phyloP scores from a whole-genome alignment of 306 rosid species.

The Vachellia pachyceras region DNA sequence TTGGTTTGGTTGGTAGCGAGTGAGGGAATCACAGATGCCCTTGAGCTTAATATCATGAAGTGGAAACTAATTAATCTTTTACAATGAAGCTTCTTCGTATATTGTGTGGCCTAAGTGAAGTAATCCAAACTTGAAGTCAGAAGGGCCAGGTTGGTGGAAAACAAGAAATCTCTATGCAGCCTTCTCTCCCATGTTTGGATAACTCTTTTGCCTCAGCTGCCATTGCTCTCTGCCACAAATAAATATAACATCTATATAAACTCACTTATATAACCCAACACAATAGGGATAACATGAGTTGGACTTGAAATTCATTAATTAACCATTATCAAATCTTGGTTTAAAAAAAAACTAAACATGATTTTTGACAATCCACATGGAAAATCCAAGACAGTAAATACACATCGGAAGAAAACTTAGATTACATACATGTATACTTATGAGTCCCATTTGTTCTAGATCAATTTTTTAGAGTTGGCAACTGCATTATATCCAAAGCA shows the following conservation, averaged over 20 bases:
- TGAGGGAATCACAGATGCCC: constrained; percentile 7
- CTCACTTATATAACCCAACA: no score
- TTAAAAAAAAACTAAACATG: neutral
- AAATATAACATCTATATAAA: no score
- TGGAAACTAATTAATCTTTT: constrained; percentile 43
- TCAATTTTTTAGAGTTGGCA: constrained; percentile 24
- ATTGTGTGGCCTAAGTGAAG: constrained; percentile 47
- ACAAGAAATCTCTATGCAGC: constrained; percentile 55
- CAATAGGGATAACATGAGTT: neutral
- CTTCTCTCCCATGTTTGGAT: constrained; percentile 61
- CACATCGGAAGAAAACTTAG: no score
- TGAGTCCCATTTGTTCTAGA: neutral
- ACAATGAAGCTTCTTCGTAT: constrained; percentile 47
- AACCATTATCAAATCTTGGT: neutral
- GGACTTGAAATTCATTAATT: neutral
- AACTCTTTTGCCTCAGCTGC: constrained; percentile 64
- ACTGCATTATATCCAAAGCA: constrained; percentile 67
- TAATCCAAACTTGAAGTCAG: constrained; percentile 59
- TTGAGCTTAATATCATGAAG: constrained; percentile 34
- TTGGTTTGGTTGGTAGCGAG: no score
- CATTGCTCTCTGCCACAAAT: constrained; percentile 62
- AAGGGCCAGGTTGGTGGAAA: constrained; percentile 71
- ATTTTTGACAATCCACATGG: neutral
- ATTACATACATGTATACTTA: no score
- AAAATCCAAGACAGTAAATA: no score